Evolutionary conservation across 192 early-diverging fungal genomes (phyloP).

Genomic region (Coemansia sp.): DNA sequence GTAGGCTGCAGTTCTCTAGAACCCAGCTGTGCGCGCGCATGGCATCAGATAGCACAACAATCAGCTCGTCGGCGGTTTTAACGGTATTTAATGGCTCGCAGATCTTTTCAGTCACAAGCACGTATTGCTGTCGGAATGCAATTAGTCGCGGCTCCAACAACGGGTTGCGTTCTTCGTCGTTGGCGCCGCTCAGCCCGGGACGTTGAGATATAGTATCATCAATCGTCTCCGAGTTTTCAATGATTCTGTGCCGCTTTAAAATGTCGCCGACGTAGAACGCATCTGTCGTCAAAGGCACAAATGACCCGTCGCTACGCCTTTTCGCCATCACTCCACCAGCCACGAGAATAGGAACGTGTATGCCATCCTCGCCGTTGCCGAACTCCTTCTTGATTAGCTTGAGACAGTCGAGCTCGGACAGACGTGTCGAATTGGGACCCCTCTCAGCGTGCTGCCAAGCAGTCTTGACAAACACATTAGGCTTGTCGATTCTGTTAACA

Average conservation of each 20-base stretch:
- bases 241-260: background rate
- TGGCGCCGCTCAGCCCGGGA: background rate
- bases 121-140: background rate
- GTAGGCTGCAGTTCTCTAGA: background rate
- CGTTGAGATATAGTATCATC: background rate
- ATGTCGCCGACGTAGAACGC: background rate
- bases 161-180: background rate
- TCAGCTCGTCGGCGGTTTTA: background rate
- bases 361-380: background rate
- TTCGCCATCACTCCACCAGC: constrained; percentile 14
- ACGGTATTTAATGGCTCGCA: background rate
- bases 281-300: background rate
- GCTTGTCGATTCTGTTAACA: background rate
- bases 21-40: constrained; percentile 7
- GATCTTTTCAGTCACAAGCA: background rate
- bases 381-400: background rate
- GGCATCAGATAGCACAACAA: background rate
- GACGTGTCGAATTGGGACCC: background rate
- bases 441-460: constrained; percentile 9
- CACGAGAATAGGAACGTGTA: constrained; percentile 1
- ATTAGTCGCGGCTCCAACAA: background rate
- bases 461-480: constrained; percentile 17
- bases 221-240: background rate
- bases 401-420: background rate
- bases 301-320: background rate